Percentiles rank a stretch among this genome's conserved stretches.
These are phyloP conservation scores for Monoraphidium neglectum DNA, from an alignment of 139 green algal genomes.

Conservation along the genomic window DNA sequence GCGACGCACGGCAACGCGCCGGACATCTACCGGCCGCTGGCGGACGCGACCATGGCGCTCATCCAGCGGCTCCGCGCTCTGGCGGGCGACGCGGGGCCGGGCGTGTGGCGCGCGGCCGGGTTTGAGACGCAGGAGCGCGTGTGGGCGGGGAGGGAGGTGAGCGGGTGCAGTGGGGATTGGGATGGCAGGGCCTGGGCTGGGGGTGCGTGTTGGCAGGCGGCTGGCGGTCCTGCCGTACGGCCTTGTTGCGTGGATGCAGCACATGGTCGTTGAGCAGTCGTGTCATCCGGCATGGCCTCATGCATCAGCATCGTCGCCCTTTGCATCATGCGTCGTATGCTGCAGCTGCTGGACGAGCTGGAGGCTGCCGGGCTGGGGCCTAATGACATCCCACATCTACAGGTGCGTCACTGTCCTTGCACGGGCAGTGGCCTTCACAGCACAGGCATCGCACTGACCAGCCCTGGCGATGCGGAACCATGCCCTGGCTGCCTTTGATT, in stretches of 20 bases:
- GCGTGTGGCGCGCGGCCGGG: neutral
- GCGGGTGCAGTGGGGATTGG: neutral
- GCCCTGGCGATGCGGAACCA: too few species aligned
- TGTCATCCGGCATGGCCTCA: too few species aligned
- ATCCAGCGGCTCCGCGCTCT: too few species aligned
- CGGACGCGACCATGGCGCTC: neutral
- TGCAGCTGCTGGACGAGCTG: slow-evolving; percentile 46
- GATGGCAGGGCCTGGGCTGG: too few species aligned
- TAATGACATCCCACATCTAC: slow-evolving; percentile 39
- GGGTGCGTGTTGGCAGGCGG: too few species aligned
- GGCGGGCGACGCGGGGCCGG: neutral
- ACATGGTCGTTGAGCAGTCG: too few species aligned
- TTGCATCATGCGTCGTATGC: too few species aligned
- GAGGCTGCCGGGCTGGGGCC: slow-evolving; percentile 45
- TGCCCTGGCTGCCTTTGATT: too few species aligned
- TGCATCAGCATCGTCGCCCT: too few species aligned
- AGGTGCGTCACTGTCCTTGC: slow-evolving; percentile 7
- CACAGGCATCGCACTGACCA: neutral
- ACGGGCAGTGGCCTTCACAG: slow-evolving; percentile 7
- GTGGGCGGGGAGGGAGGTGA: slow-evolving; percentile 18
- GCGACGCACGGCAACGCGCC: neutral
- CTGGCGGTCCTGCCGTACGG: too few species aligned
- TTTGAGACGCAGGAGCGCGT: slow-evolving; percentile 42
- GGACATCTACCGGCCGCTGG: slow-evolving; percentile 14
- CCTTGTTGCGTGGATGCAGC: slow-evolving; percentile 7